Evolutionary conservation across 2,329 filamentous ascomycete species (phyloP).

Genomic region (Calonectria multiphialidica): DNA sequence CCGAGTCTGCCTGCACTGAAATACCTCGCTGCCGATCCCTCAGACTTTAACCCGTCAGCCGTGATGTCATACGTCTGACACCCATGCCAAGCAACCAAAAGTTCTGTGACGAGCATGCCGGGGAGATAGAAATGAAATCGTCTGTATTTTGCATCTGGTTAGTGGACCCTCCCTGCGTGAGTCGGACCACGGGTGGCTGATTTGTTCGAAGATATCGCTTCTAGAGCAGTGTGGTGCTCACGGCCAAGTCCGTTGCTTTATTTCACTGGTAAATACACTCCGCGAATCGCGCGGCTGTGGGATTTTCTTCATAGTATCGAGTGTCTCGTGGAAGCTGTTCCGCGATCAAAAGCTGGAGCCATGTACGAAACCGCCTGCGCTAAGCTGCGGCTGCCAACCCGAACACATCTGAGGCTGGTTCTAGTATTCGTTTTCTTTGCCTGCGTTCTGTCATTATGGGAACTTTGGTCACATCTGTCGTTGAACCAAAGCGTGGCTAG

Average conservation of each 20-base stretch:
- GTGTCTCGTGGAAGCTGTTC: not conserved
- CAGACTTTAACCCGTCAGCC: not conserved
- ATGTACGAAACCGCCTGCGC: constrained; percentile 15
- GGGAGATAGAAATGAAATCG: not conserved
- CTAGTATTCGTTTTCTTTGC: constrained; percentile 27
- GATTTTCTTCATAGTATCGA: not conserved
- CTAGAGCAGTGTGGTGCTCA: not conserved
- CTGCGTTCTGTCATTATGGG: constrained; percentile 31
- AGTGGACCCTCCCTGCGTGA: not conserved
- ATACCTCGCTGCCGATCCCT: not conserved
- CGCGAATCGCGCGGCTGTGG: not conserved
- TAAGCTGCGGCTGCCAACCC: constrained; percentile 17
- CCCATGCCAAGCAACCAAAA: not conserved
- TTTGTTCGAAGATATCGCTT: not conserved
- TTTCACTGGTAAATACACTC: not conserved
- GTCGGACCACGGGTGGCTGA: not conserved
- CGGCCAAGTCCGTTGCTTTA: not conserved
- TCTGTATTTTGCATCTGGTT: not conserved
- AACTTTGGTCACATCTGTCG: constrained; percentile 32
- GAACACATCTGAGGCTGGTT: constrained; percentile 24
- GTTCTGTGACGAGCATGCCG: not conserved
- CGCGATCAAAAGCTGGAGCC: not conserved
- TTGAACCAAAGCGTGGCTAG: constrained; percentile 23
- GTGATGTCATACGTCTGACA: constrained; percentile 1
- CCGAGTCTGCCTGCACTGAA: too few relatives aligned